Base-by-base conservation (phyloP, 768 basidiomycete genomes). In the Grammothele lineata region DNA sequence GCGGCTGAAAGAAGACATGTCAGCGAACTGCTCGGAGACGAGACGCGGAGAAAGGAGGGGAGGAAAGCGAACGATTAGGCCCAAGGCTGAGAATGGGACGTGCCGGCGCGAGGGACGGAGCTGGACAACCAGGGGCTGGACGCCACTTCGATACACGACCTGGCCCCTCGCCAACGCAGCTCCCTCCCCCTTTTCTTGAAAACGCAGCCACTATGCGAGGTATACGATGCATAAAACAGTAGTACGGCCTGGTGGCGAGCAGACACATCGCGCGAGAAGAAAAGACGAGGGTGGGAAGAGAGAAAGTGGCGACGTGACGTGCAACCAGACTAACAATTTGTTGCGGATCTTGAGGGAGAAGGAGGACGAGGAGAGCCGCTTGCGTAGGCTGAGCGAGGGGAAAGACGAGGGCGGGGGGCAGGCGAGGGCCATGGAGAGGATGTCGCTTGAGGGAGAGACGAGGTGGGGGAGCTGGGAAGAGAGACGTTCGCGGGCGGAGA, bases 311-410 rank as follows among this genome's bases (percentile, higher is more conserved):
- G 18, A 12, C 22, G 26, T 24, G 19, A 12, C 38, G 17, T 23
- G 10, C 24, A 11, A 26, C 17, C 14, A 39, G 22, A 37, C 46
- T 39, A 17, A 52, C 51, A 52, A 37, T 21, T 52, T 52, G 33
- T 45, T 43, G 4, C 51, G 51, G 21, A 52, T 53, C 37, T 38
- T 43, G 22, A 41, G 42, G 15, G 47, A 44, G 32, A 47, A 21
- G 15, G 41, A 10, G 19, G 37, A 38, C 21, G 48, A 21, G 37
- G 37, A 30, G 15, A 39, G 46, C 25, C 45, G 47, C 19, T 35
- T 43, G 22, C 38, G 42, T 18, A 37, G 19, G 1, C 38, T 6
- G 46, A 41, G 46, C 40, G 35, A 30, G 40, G 10, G 37, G 30
- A 22, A 21, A 39, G 24, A 18, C 21, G 30, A 19, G 17, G 15